Evolutionary conservation across 805 yeast species (phyloP).

Genomic region (Candida ipomoeae): DNA sequence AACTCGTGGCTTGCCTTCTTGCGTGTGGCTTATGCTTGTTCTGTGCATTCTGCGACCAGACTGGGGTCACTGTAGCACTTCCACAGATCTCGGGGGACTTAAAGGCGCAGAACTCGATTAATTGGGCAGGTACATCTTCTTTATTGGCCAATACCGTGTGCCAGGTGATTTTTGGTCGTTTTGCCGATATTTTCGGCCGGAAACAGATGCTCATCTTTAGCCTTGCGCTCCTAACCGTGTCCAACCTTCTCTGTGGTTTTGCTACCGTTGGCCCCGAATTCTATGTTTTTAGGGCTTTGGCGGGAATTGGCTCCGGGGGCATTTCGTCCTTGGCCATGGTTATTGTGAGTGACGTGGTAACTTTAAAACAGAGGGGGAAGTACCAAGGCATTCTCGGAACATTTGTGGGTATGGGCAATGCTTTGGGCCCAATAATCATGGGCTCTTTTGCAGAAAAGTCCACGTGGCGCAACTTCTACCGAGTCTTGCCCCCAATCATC

Average conservation of each 20-base stretch:
- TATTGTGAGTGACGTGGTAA: constrained; percentile 52
- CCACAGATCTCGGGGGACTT: constrained; percentile 47
- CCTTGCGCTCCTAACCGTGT: constrained; percentile 42
- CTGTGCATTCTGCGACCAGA: constrained; percentile 47
- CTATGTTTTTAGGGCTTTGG: constrained; percentile 48
- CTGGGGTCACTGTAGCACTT: constrained; percentile 46
- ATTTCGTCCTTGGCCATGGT: constrained; percentile 48
- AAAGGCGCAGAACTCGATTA: constrained; percentile 43
- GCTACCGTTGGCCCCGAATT: constrained; percentile 43
- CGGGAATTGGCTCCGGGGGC: constrained; percentile 61
- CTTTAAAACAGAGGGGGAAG: constrained; percentile 49
- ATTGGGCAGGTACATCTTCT: constrained; percentile 74
- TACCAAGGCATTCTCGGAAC: constrained; percentile 53
- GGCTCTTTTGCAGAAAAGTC: constrained; percentile 42
- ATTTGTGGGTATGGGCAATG: constrained; percentile 48
- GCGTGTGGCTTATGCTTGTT: constrained; percentile 38
- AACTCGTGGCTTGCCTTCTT: constrained; percentile 34
- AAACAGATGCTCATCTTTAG: constrained; percentile 42
- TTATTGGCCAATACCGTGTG: constrained; percentile 67
- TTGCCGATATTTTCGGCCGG: constrained; percentile 63
- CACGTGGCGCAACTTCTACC: constrained; percentile 56
- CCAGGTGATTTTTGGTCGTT: constrained; percentile 69
- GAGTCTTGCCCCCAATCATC: constrained; percentile 42
- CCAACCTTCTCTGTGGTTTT: constrained; percentile 41
- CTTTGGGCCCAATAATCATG: constrained; percentile 54